Evolutionary conservation across 441 rosid genomes (phyloP).

Genomic region (Breynia disticha): DNA sequence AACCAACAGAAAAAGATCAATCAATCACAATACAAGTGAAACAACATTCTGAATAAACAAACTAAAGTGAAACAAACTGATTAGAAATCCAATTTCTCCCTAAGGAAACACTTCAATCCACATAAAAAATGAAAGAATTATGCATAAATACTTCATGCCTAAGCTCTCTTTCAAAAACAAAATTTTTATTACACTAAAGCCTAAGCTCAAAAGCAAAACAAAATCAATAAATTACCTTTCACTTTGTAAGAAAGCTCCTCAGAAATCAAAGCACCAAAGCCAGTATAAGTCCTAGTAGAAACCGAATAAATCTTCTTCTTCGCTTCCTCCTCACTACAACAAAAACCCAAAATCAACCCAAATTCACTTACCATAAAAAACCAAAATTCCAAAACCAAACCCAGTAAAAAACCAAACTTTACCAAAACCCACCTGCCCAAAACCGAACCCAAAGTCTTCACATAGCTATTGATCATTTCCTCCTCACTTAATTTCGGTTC

Average conservation of each 20-base stretch:
- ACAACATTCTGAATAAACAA: neutral
- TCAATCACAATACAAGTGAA: neutral
- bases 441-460: conserved; percentile 65
- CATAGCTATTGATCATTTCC: conserved; percentile 71
- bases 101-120: neutral
- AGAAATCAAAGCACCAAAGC: conserved; percentile 89
- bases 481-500: conserved; percentile 75
- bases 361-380: conserved; percentile 2
- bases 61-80: neutral
- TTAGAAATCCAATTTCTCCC: neutral
- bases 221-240: conserved; percentile 55
- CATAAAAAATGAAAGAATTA: neutral
- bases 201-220: neutral
- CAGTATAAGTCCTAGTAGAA: conserved; percentile 74
- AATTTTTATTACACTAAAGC: too few species aligned
- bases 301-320: conserved; percentile 96
- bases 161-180: neutral
- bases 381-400: neutral
- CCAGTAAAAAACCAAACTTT: neutral
- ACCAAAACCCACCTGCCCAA: conserved; percentile 45
- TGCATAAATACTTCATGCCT: conserved; percentile 1
- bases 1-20: too few species aligned
- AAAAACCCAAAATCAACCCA: neutral
- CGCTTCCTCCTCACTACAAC: conserved; percentile 85
- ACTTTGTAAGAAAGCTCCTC: conserved; percentile 88